phyloP scores from a whole-genome alignment of 208 protist genomes.

The Tritrichomonas foetus region DNA sequence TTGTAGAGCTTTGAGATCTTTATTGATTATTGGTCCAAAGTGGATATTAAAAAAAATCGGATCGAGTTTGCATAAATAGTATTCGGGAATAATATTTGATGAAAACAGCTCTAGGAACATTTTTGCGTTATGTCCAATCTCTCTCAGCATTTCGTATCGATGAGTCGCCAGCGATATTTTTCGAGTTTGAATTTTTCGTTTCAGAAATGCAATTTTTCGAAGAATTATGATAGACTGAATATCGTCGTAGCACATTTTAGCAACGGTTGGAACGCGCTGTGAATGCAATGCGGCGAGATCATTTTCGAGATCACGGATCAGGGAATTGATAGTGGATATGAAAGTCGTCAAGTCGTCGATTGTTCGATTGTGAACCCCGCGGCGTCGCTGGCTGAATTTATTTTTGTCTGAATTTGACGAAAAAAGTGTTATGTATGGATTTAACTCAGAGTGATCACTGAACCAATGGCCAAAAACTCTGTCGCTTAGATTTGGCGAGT shows the following conservation, averaged over 20 bases:
- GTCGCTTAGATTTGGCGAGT: too few relatives aligned
- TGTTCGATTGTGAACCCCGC: not conserved
- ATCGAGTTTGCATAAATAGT: not conserved
- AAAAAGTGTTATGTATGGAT: not conserved
- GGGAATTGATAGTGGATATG: not conserved
- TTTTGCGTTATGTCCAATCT: not conserved
- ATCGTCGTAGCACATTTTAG: not conserved
- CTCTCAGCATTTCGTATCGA: not conserved
- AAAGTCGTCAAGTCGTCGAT: not conserved
- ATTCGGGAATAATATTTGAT: not conserved
- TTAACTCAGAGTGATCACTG: not conserved
- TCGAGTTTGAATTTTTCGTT: not conserved
- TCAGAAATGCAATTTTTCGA: not conserved
- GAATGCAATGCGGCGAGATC: not conserved
- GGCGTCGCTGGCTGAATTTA: not conserved
- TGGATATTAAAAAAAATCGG: not conserved
- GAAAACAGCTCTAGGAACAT: not conserved
- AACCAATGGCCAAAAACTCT: not conserved
- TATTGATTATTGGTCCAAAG: not conserved
- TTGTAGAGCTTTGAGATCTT: not conserved
- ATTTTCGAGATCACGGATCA: not conserved
- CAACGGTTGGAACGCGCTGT: not conserved
- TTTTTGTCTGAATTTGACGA: not conserved
- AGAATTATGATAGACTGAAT: not conserved
- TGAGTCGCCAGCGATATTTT: not conserved